Base-by-base conservation (phyloP, 768 basidiomycete species). In the Lactifluus rugatus region DNA sequence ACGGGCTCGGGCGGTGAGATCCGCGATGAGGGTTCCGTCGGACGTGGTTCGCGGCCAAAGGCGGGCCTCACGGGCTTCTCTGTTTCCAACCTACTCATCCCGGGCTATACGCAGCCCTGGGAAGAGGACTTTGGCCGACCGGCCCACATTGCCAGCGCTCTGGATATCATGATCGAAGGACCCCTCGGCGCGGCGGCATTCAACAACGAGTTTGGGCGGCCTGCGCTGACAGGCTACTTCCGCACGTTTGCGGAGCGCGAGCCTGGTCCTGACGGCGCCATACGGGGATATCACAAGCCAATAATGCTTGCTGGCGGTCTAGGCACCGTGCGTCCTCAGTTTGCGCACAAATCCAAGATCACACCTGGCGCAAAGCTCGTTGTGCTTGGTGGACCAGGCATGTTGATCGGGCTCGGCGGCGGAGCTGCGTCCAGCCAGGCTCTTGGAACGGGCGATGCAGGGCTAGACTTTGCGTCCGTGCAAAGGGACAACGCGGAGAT, bases 301-400 rank as follows among this genome's bases (percentile, higher is more conserved):
- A 96, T 99, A 75, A 99, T 99, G 96, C 88, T 99, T 63, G 95
- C 96, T 8, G 96, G 96, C 19, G 96, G 96, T 25, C 83, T 93
- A 62, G 96, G 96, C 5, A 97, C 89, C 66, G 94, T 98, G 41
- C 84, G 91, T 16, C 85, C 87, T 5, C 73, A 79, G 62, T 94
- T 89, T 65, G 84, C 94, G 32, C 79, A 74, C 67, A 99, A 99
- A 73, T 75, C 78, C 2, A 71, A 73, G 59, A 93, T 99, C 66
- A 74, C 77, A 0, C 78, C 87, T 2, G 93, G 90, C 1, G 86
- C 94, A 9, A 91, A 88, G 71, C 78, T 99, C 55, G 79, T 97
- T 60, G 93, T 98, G 0, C 76, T 99, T 5, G 96, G 96, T 54
- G 96, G 96, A 3, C 95, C 95, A 1, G 94, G 96, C 8, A 80